phyloP scores from a whole-genome alignment of 2,329 filamentous ascomycete genomes.

The Talaromyces sp. region DNA sequence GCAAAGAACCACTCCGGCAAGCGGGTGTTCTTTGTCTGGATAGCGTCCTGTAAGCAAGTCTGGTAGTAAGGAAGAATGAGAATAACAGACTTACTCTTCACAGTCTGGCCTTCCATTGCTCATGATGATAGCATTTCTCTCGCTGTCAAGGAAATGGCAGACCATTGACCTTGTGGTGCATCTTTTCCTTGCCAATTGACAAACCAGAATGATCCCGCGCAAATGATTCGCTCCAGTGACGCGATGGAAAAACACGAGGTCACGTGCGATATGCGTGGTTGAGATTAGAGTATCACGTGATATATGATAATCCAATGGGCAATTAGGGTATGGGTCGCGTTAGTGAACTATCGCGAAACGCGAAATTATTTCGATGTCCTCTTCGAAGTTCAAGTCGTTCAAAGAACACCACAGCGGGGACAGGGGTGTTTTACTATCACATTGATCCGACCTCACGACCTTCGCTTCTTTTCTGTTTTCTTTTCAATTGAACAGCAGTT shows the following conservation, averaged over 20 bases:
- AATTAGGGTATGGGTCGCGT: not conserved
- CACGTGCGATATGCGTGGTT: not conserved
- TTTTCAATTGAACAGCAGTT: slow-evolving; percentile 6
- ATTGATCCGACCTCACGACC: not conserved
- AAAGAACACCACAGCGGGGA: not conserved
- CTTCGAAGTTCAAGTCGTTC: not conserved
- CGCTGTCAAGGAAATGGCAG: slow-evolving; percentile 1
- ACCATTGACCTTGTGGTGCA: not conserved
- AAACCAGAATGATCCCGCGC: not conserved
- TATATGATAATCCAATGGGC: not conserved
- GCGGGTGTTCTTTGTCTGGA: slow-evolving; percentile 56
- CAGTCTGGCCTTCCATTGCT: slow-evolving; percentile 37
- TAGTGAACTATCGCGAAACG: slow-evolving; percentile 13
- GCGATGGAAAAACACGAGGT: slow-evolving; percentile 8
- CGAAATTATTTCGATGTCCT: slow-evolving; percentile 2
- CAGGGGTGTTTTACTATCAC: not conserved
- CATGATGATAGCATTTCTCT: slow-evolving; percentile 26
- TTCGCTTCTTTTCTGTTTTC: slow-evolving; percentile 24
- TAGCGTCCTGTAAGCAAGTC: slow-evolving; percentile 18
- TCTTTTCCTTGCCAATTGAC: not conserved
- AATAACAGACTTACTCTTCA: slow-evolving; percentile 27
- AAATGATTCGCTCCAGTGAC: not conserved
- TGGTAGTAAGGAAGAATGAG: not conserved
- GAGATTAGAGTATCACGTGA: not conserved
- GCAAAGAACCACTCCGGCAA: slow-evolving; percentile 72